phyloP scores from a whole-genome alignment of 2,329 filamentous ascomycete species.

The Ceratocystis colombiana region DNA sequence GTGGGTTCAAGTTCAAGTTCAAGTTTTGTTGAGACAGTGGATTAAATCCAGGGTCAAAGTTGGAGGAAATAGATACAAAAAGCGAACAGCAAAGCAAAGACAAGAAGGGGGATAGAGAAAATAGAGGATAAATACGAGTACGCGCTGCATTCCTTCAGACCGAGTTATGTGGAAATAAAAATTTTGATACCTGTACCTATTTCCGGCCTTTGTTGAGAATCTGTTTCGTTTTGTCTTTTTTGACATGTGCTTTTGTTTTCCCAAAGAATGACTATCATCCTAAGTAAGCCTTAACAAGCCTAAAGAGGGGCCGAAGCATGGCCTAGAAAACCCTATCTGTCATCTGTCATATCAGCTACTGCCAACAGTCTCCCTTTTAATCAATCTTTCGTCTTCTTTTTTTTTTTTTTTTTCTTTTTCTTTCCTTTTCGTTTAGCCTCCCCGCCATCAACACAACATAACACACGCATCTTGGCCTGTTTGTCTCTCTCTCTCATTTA shows the following conservation, averaged over 20 bases:
- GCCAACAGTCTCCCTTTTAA: neutral
- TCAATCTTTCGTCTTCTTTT: neutral
- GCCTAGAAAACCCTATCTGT: neutral
- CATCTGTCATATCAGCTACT: conserved; percentile 2
- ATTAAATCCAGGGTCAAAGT: neutral
- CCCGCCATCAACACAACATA: no score
- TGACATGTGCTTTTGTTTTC: conserved; percentile 8
- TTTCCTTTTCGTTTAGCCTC: neutral
- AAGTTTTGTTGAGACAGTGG: neutral
- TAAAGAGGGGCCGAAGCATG: neutral
- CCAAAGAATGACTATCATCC: neutral
- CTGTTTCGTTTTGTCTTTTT: neutral
- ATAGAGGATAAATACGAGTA: neutral
- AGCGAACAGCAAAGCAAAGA: neutral
- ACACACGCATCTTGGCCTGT: no score
- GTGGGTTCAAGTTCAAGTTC: neutral
- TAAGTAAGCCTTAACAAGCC: neutral
- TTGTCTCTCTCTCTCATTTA: conserved; percentile 15
- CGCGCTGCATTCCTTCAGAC: no score
- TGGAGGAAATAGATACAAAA: neutral
- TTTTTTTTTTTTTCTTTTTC: conserved; percentile 14
- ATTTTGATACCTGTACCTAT: no score
- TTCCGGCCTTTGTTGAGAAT: neutral
- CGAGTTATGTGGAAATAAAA: no score
- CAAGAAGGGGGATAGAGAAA: neutral